Evolutionary conservation across 345 rosid species (phyloP), one percentile per base, ranked within the genome.

Genomic region (Nephelium lappaceum): DNA sequence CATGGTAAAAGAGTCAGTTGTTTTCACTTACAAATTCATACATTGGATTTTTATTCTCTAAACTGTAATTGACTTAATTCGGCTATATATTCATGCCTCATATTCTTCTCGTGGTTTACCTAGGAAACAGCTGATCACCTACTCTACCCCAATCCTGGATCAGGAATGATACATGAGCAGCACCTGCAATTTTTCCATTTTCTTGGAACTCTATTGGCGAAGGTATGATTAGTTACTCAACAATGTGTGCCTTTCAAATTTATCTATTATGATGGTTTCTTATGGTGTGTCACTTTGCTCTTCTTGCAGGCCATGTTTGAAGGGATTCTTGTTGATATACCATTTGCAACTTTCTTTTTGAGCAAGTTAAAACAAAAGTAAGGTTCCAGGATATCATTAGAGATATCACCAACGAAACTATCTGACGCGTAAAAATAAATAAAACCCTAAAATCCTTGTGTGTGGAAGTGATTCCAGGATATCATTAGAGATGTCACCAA

Each of bases 71-170:
- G 27, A 60, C 23, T n/a, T 21, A 60, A 60, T 60, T 10, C 16
- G 8, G 63, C 63, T 5, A 10, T 8, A 3, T 64, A 23, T 57
- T n/a, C 69, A 43, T 16, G 27, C 19, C 61, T 58, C 51, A 15
- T 60, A 42, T 47, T 67, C 51, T 65, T 83, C 79, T 53, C 83
- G 25, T 85, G 43, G 21, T 73, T 16, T 72, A 71, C 81, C 24
- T 90, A 96, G 99, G 99, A 93, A 88, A 96, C 99, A 15, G 64
- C 95, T 69, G 99, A 96, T 90, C 99, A 91, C 88, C 91, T 94
- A 81, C 95, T 94, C 73, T 96, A 88, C 81, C 99, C 99, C 60
- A 96, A 94, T 90, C 99, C 99, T 81, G 99, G 99, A 77, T 96
- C 99, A 24, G 98, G 97, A 85, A 81, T 96, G 93, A 85, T 89